Conservation (phyloP, 2,329 filamentous ascomycete genomes). For the Albophoma yamanashiensis region DNA sequence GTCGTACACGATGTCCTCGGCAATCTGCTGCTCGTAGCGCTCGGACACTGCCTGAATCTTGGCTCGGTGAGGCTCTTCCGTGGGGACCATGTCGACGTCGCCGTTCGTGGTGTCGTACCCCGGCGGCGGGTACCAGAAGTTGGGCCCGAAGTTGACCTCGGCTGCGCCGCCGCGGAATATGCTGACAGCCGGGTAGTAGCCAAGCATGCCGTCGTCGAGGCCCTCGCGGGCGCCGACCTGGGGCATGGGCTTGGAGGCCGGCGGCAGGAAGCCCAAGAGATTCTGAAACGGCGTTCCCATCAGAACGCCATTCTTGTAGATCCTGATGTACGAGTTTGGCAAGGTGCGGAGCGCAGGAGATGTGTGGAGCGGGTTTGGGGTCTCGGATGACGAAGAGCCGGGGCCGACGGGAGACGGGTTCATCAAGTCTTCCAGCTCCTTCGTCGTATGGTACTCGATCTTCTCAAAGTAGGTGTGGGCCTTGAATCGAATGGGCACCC, state of each 20-base stretch:
- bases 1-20: constrained; percentile 87
- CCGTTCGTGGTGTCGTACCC: constrained; percentile 34
- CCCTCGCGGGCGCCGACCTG: constrained; percentile 72
- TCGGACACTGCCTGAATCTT: constrained; percentile 55
- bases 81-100: constrained; percentile 36
- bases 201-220: constrained; percentile 87
- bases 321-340: constrained; percentile 72
- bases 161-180: constrained; percentile 86
- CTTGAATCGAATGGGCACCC: constrained; percentile 90
- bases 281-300: constrained; percentile 84
- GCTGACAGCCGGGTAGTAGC: constrained; percentile 90
- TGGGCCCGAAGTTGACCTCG: constrained; percentile 86
- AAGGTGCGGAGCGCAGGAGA: constrained; percentile 71
- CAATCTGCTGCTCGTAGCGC: constrained; percentile 85
- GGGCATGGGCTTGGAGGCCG: constrained; percentile 64
- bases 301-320: constrained; percentile 85
- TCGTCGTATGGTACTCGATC: constrained; percentile 77
- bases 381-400: constrained; percentile 37
- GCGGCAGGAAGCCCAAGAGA: constrained; percentile 82
- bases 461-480: constrained; percentile 89
- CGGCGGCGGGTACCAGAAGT: constrained; percentile 82
- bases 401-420: constrained; percentile 48
- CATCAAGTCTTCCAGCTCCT: constrained; percentile 79
- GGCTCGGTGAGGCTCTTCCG: constrained; percentile 11
- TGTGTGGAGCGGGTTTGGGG: constrained; percentile 62